These are phyloP conservation scores for Lactifluus rugatus DNA, from an alignment of 768 basidiomycete genomes.

Conservation along the genomic window DNA sequence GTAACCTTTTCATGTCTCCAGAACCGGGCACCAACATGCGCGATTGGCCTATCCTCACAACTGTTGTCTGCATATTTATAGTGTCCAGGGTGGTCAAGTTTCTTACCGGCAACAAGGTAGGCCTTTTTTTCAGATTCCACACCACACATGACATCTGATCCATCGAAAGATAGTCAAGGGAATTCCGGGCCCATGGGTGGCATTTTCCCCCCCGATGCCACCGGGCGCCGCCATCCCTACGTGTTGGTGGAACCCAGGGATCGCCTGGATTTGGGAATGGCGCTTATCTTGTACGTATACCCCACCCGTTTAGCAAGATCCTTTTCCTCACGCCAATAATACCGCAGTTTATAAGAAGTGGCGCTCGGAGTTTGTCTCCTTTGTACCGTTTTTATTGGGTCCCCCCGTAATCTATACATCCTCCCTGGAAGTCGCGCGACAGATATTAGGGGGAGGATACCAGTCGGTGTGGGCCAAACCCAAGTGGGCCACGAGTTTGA, in stretches of 20 bases:
- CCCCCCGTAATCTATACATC: background rate
- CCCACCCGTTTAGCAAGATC: background rate
- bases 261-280: background rate
- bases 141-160: background rate
- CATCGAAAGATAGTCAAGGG: background rate
- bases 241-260: background rate
- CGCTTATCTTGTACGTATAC: background rate
- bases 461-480: slow-evolving; percentile 18
- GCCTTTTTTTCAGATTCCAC: background rate
- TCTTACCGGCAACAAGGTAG: background rate
- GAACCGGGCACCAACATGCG: no score
- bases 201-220: background rate
- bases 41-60: background rate
- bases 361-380: background rate
- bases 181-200: background rate
- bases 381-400: background rate
- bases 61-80: background rate
- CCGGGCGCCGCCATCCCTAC: background rate
- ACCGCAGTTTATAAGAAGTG: background rate
- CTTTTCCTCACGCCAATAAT: background rate
- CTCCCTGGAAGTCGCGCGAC: background rate
- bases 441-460: background rate
- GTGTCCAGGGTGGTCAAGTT: background rate
- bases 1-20: background rate
- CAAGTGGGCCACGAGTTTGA: background rate